A percentile compares a stretch with the other conserved stretches of the same genome.
These are phyloP conservation scores for Cryphonectria nitschkei DNA, from an alignment of 2,329 filamentous ascomycete genomes.

Conservation along the genomic window DNA sequence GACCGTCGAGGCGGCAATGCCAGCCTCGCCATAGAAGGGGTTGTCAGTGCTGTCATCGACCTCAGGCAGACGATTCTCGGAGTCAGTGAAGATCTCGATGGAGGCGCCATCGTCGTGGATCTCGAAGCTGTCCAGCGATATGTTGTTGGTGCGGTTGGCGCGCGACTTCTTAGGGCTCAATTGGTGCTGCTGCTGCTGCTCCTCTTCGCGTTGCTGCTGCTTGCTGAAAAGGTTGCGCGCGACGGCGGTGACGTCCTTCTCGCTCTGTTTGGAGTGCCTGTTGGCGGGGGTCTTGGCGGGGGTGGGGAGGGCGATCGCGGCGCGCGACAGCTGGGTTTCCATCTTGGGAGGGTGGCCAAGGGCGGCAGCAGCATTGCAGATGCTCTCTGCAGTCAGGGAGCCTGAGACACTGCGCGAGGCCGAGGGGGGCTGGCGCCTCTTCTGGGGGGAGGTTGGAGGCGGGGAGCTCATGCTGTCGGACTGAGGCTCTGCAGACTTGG, in stretches of 20 bases:
- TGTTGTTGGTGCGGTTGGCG: slow-evolving; percentile 59
- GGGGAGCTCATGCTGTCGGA: slow-evolving; percentile 20
- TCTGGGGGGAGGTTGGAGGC: slow-evolving; percentile 52
- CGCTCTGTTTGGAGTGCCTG: slow-evolving; percentile 59
- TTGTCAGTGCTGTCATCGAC: slow-evolving; percentile 69
- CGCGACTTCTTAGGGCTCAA: slow-evolving; percentile 61
- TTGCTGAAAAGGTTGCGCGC: slow-evolving; percentile 64
- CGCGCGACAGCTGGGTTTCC: slow-evolving; percentile 38
- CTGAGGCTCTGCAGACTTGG: slow-evolving; percentile 29
- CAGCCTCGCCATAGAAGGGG: slow-evolving; percentile 65
- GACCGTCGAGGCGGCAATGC: slow-evolving; percentile 44
- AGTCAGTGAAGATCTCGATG: slow-evolving; percentile 79
- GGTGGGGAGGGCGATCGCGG: slow-evolving; percentile 64
- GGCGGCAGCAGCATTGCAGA: slow-evolving; percentile 48
- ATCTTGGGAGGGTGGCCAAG: slow-evolving; percentile 40
- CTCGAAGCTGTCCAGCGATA: slow-evolving; percentile 61
- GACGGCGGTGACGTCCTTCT: slow-evolving; percentile 56
- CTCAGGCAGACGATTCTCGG: slow-evolving; percentile 75
- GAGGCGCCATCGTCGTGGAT: slow-evolving; percentile 58
- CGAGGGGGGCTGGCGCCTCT: slow-evolving; percentile 53
- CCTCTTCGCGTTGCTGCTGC: background rate
- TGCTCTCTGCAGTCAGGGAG: slow-evolving; percentile 48
- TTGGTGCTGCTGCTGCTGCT: slow-evolving; percentile 32
- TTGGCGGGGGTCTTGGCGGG: slow-evolving; percentile 75
- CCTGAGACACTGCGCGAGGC: slow-evolving; percentile 53